Evolutionary conservation across 1,139 yeast genomes (phyloP), one percentile per base, ranked within the genome.

Genomic region (Taphrina sp.): DNA sequence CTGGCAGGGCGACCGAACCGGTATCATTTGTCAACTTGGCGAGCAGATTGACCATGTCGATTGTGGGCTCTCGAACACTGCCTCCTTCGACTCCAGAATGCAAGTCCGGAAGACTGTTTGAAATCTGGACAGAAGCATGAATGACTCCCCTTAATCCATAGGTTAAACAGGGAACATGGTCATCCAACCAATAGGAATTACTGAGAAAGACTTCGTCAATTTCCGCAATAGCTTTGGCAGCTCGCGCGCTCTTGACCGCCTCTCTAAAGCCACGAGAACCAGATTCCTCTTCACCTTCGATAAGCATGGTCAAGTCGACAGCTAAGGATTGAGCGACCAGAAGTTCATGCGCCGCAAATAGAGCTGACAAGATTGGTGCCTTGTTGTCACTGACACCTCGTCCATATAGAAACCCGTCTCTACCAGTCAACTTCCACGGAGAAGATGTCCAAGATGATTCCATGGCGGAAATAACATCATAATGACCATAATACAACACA

Each of bases 41-140:
- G 35, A 90, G 71, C 16, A 90, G 66, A 59, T 83, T 84, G 52
- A 90, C 77, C 66, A 92, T 70, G 66, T 92, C 97, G 73, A 87
- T 80, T 0, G 95, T 82, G 1, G 98, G 97, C 64, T 92, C 98
- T 58, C 85, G 76, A 63, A 81, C 79, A 7, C 85, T 83, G 59
- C 97, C 98, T 45, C 98, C 98, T 70, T 90, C 95, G 14, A 92
- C 95, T 60, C 98, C 98, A 0, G 96, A 88, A 66, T 92, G 98
- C 60, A 95, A 75, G 70, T 92, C 97, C 0, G 95, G 95, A 60
- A 76, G 77, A 59, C 80, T 88, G 51, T 90, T 82, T 55, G 74
- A 73, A 14, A 92, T 76, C 36, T 79, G 80, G 2, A 92, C 78
- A n/a, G 82, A 74, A 1, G 89, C 85, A 68, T 88, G 85, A 34